Evolutionary conservation across 768 basidiomycete genomes (phyloP), one percentile per base, ranked within the genome.

Genomic region (Cytidiella melzeri): DNA sequence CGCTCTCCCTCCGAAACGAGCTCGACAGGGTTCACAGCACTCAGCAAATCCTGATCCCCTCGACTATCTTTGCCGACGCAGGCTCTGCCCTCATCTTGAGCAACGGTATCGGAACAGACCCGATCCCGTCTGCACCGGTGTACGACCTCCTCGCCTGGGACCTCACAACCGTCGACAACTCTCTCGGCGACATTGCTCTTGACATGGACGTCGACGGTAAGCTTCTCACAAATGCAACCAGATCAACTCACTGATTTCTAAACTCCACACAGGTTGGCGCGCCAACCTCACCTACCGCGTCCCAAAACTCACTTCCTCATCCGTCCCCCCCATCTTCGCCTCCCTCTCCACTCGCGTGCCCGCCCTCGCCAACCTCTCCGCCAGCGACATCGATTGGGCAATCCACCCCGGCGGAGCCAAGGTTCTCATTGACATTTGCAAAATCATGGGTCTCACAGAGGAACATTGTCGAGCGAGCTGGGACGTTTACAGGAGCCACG

Each of bases 111-210:
- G 51, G 51, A 5, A 15, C 30, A 15, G 50, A 52, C 26, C n/a
- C n/a, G n/a, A n/a, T n/a, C n/a, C 30, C 51, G 19, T 41, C 28
- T 37, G 9, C 13, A 39, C 51, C 51, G 10, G 25, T 52, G n/a
- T 52, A 52, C 34, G 51, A 47, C 19, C 51, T 52, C 4, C 23
- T 52, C 6, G 51, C 45, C 26, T 52, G 51, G 51, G 51, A 52
- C 39, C 18, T 40, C 24, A 44, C 26, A 15, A 52, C 51, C 25
- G 13, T 52, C 12, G 45, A 44, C 5, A 45, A 52, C 1, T 47
- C 51, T 5, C 45, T 42, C 26, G 41, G 41, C 15, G 51, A 52
- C 39, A 52, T 52, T 34, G 18, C 37, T 12, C 47, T 52, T 24
- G 51, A 52, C 13, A 40, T 52, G n/a, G 40, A 46, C 20, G 30